These are phyloP conservation scores for Arctium minus DNA, from an alignment of 129 eudicot species.

Conservation along the genomic window DNA sequence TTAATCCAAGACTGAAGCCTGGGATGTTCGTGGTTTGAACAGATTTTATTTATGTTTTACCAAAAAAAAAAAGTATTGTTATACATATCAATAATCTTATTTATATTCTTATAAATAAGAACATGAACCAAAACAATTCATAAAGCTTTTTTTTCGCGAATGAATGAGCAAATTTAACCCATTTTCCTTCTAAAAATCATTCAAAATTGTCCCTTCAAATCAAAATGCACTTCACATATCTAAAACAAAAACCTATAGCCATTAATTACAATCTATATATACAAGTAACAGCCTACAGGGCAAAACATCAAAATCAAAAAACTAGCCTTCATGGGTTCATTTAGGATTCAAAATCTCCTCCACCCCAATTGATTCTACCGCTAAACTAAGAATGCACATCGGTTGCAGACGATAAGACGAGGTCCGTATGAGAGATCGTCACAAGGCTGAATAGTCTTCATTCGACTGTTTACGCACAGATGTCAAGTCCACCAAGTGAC, in stretches of 20 bases:
- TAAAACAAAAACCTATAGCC: neutral
- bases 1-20: too few relatives aligned
- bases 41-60: too few relatives aligned
- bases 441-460: slow-evolving; percentile 32
- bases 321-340: neutral
- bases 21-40: neutral
- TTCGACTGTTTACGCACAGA: slow-evolving; percentile 29
- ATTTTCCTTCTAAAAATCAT: neutral
- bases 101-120: too few relatives aligned
- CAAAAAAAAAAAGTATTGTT: too few relatives aligned
- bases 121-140: too few relatives aligned
- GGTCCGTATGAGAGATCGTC: neutral
- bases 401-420: neutral
- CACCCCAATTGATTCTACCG: neutral
- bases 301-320: neutral
- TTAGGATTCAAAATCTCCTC: slow-evolving; percentile 1
- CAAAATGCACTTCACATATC: neutral
- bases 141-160: too few relatives aligned
- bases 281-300: neutral
- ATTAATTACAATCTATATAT: neutral
- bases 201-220: neutral
- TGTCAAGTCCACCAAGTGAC: slow-evolving; percentile 82
- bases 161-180: neutral
- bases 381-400: slow-evolving; percentile 13
- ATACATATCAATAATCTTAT: too few relatives aligned